Base-by-base conservation (phyloP, 345 rosid genomes). In the Eucalyptus grandis region DNA sequence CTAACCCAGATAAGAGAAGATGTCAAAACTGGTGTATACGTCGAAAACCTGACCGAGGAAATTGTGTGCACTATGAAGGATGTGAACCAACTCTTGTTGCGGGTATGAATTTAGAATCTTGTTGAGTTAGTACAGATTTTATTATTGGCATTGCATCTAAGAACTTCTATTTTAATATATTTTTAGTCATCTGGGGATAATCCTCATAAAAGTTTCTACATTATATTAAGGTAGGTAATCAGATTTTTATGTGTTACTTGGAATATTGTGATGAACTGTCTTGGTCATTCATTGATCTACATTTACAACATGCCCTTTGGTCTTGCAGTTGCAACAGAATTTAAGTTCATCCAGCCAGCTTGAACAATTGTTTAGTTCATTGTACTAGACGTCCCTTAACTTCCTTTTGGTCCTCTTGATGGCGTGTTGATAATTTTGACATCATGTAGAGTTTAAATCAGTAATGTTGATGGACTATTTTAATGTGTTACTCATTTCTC, bases 1-100 rank as follows among this genome's bases (percentile, higher is more conserved):
- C 54, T 86, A 82, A 92, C 90, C 86, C 95, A 98, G 99, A 95
- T 98, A 89, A 95, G 99, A 93, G 99, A 98, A 95, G 99, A 98
- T 91, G 95, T 96, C 86, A 96, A 96, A 92, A 96, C 95, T 12
- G 99, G 99, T 85, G 97, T 98, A 40, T 98, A 98, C 89, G 99
- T 98, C 87, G 99, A 98, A 89, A 95, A 96, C 93, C 92, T 98
- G 86, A 95, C 94, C 5, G 99, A 97, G 92, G 98, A 94, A 89
- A 94, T 93, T 85, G 99, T 98, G 77, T 94, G 91, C 89, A 93
- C 94, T 12, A 91, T 98, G 95, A 97, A 95, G 92, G 99, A 98
- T 90, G 96, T 97, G 91, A 92, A 93, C 85, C 95, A 94, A 89
- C 96, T 98, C 87, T 93, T 98, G 91, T 89, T 93, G 77, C 96